These are phyloP conservation scores for Dendrobium chrysotoxum DNA, from an alignment of 106 monocot species.

Conservation along the genomic window DNA sequence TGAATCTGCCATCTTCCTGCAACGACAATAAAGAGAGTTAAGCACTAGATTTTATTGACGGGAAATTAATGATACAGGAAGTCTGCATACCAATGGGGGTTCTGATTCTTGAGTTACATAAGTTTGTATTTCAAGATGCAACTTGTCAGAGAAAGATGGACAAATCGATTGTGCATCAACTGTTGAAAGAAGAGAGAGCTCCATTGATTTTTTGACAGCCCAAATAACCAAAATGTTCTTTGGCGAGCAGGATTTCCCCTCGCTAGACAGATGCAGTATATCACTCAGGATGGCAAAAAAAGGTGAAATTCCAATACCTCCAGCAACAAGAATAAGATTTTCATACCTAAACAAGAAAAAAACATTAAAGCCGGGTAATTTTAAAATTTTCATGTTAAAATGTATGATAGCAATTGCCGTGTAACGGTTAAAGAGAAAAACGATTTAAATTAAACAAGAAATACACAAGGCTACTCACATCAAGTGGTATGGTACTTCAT, in stretches of 20 bases:
- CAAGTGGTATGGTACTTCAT: constrained; percentile 82
- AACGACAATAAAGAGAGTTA: not conserved
- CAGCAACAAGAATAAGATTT: constrained; percentile 87
- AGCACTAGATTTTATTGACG: not conserved
- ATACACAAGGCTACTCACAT: constrained; percentile 28
- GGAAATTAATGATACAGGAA: not conserved
- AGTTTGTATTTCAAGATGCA: constrained; percentile 70
- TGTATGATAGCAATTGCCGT: not conserved
- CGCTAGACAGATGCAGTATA: constrained; percentile 49
- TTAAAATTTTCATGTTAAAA: not conserved
- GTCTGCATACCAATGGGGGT: constrained; percentile 49
- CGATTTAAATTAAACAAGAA: not conserved
- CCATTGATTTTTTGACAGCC: constrained; percentile 84
- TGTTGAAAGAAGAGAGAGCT: constrained; percentile 75
- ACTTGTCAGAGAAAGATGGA: constrained; percentile 39
- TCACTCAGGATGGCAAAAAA: constrained; percentile 91
- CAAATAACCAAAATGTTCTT: constrained; percentile 79
- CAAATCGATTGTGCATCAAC: constrained; percentile 38
- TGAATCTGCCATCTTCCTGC: constrained; percentile 71
- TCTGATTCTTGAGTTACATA: constrained; percentile 83
- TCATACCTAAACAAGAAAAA: constrained; percentile 56
- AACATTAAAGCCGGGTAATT: not conserved
- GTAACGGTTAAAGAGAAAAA: too few relatives aligned
- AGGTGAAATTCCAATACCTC: constrained; percentile 93
- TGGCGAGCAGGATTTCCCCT: constrained; percentile 51